Base-by-base conservation (phyloP, 768 basidiomycete genomes). In the Lactarius indigo region DNA sequence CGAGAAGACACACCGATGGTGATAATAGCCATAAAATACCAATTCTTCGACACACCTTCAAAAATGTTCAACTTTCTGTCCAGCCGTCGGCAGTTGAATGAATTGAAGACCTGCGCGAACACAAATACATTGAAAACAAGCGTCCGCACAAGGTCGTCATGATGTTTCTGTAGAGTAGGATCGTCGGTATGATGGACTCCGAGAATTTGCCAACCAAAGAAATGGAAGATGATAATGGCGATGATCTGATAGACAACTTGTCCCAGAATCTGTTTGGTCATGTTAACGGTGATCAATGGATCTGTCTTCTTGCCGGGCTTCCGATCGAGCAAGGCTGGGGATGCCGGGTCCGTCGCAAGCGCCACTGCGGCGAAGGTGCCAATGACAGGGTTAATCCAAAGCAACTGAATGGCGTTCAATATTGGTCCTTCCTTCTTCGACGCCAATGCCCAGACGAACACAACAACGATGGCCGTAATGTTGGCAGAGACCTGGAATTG, bases 301-400 rank as follows among this genome's bases (percentile, higher is more conserved):
- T 93, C 88, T 1, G 84, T 86, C 78, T 92, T 92, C 79, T 85
- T 87, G 76, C 98, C 94, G 4, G 97, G 97, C 76, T 92, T 90
- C 73, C 96, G 88, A 64, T 96, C 82, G 54, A 99, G 86, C 39
- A 93, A 83, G 5, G 80, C 75, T 57, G 87, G 87, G 1, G 89
- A 86, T 1, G 96, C 96, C 10, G 94, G 96, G 76, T 98, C 97
- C 28, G 97, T 98, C 18, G 97, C 96, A 59, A 98, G 86, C 15
- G 96, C 97, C 58, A 98, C 87, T 28, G 97, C 97, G 63, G 97
- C 96, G 74, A 99, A 98, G 1, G 94, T 96, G 75, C 97, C 95
- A 94, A 96, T 96, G 76, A 96, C 96, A 69, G 98, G 89, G 81
- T 98, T 98, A 78, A 98, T 94, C 96, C 97, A 99, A 26, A 98